phyloP scores from a whole-genome alignment of 2,329 filamentous ascomycete species.

The Metarhizium humberi region DNA sequence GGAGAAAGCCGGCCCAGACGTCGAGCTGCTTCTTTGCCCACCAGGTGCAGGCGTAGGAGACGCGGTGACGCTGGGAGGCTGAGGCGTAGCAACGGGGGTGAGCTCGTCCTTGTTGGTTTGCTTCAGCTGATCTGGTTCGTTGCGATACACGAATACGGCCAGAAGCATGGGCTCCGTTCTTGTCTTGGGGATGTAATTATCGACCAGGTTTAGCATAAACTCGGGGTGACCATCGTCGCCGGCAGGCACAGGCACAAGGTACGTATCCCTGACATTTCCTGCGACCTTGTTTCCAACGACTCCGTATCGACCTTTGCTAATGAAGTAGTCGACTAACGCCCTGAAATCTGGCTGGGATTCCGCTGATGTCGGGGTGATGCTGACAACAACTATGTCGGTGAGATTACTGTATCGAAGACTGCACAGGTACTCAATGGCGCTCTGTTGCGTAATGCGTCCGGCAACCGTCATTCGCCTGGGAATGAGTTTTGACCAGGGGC shows the following conservation, averaged over 20 bases:
- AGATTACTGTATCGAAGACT: constrained; percentile 72
- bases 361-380: constrained; percentile 56
- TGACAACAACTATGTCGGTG: constrained; percentile 77
- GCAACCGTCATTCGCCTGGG: constrained; percentile 61
- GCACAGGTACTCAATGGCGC: constrained; percentile 85
- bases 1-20: constrained; percentile 43
- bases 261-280: constrained; percentile 77
- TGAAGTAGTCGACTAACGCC: constrained; percentile 80
- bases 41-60: constrained; percentile 27
- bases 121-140: constrained; percentile 34
- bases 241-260: constrained; percentile 75
- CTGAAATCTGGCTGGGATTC: constrained; percentile 56
- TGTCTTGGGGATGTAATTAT: constrained; percentile 66
- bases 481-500: constrained; percentile 66
- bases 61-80: constrained; percentile 7
- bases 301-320: constrained; percentile 71
- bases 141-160: constrained; percentile 75
- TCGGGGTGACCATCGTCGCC: constrained; percentile 66
- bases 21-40: constrained; percentile 35
- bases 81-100: constrained; percentile 8
- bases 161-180: constrained; percentile 70
- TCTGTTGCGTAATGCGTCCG: constrained; percentile 71
- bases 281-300: constrained; percentile 71
- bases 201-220: constrained; percentile 81
- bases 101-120: constrained; percentile 17